Percentiles rank a stretch among this genome's conserved stretches.
Evolutionary conservation across 2,329 filamentous ascomycete species (phyloP).

Genomic region (Rutstroemia sp.): DNA sequence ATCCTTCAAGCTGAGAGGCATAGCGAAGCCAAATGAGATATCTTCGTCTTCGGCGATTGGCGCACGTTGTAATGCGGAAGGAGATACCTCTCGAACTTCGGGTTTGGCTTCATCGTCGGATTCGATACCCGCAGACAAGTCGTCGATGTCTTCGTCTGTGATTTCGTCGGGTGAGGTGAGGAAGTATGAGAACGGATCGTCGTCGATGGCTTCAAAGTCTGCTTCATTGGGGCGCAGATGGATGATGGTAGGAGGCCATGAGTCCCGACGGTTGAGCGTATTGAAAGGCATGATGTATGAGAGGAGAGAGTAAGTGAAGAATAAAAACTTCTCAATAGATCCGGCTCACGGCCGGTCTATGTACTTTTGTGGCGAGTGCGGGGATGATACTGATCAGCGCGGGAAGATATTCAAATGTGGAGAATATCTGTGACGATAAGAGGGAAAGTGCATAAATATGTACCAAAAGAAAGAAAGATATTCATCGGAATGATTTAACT

Average conservation of each 20-base stretch:
- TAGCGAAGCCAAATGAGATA: conserved; percentile 18
- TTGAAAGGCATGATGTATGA: conserved; percentile 11
- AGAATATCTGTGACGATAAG: neutral
- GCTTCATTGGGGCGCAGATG: conserved; percentile 17
- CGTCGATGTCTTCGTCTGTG: conserved; percentile 24
- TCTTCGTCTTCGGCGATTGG: conserved; percentile 16
- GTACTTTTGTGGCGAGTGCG: conserved; percentile 10
- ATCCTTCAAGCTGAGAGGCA: conserved; percentile 25
- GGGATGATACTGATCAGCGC: neutral
- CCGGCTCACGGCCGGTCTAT: conserved; percentile 30
- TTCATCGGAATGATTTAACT: conserved; percentile 11
- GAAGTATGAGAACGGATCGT: conserved; percentile 30
- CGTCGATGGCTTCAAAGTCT: conserved; percentile 24
- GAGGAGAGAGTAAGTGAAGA: neutral
- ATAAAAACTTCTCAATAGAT: conserved; percentile 2
- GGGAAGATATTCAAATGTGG: neutral
- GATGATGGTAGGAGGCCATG: conserved; percentile 30
- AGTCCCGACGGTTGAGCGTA: conserved; percentile 25
- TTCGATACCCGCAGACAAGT: conserved; percentile 29
- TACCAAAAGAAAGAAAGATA: conserved; percentile 12
- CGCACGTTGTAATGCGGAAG: conserved; percentile 22
- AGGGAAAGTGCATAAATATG: conserved; percentile 1
- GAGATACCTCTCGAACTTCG: conserved; percentile 26
- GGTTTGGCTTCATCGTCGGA: conserved; percentile 16
- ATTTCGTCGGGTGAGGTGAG: conserved; percentile 27